Evolutionary conservation across 148 eudicot genomes (phyloP), one percentile per base, ranked within the genome.

Genomic region (Rhododendron mucronatum): DNA sequence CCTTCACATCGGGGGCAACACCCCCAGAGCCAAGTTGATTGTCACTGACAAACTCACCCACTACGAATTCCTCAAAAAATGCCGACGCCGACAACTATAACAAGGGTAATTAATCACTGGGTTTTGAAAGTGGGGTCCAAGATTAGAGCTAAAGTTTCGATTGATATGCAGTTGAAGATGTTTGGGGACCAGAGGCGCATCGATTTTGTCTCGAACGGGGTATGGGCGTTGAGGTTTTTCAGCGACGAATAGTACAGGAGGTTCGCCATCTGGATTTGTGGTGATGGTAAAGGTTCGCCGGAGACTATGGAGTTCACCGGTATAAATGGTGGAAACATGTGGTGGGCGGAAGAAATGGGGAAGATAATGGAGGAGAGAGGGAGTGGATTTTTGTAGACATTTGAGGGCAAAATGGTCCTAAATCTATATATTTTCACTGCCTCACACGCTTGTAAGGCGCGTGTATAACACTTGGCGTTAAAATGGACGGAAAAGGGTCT

Each of bases 181-280:
- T 92, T 95, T 79, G 98, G 93, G 1, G 95, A 94, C 78, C 98
- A 95, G 81, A 78, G 91, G 2, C 88, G 99, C 65, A 94, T 95
- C 3, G 99, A 95, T 90, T 97, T 95, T 28, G 93, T 97, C n/a
- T 85, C 86, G 15, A 90, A 86, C 7, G 95, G 95, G 0, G 99
- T 97, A 0, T 94, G 99, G 99, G 98, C 95, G 26, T 51, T 97
- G 94, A 93, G 89, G 76, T 97, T 97, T 77, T 81, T 88, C 1
- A 55, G 26, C 1, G 91, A 93, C 39, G 96, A 93, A 48, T 89
- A 87, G 30, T 93, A 93, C 82, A 73, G 91, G 85, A 48, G 81
- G 20, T 97, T 97, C 84, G 90, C 50, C 50, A 47, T 47, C 11
- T 47, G 50, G 50, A 47, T 47, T 47, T 47, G 50, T 47, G 50